Evolutionary conservation across 768 basidiomycete genomes (phyloP), one percentile per base, ranked within the genome.

Genomic region (Flagelloscypha sp.): DNA sequence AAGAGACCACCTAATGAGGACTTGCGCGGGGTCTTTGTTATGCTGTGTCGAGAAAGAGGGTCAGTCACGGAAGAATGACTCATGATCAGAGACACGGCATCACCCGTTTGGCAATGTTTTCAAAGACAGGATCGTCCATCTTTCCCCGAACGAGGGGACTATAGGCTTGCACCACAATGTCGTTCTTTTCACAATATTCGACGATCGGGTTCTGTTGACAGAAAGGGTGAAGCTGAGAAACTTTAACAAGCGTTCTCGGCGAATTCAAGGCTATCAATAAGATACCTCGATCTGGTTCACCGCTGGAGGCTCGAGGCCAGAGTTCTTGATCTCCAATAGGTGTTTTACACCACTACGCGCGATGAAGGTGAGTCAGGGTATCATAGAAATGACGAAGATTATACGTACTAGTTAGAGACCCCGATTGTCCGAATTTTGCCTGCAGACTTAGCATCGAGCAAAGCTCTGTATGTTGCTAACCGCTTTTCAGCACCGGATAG

Each of bases 1-100:
- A 24, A 97, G 61, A 19, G 88, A 92, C 87, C 90, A 95, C 16
- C 93, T 74, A 37, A 95, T 61, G 11, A 95, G 70, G 29, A 94
- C 65, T 49, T 95, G 92, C 12, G 88, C 79, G 4, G 73, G 70
- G 27, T 79, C 73, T 36, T 74, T 72, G 27, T 57, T 55, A 44
- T 76, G 56, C 79, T 86, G 41, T 15, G 13, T 22, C n/a, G 11
- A 17, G 19, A 35, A 5, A 27, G 17, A 8, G 12, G 7, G 24
- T 11, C 22, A 20, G 7, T 21, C 17, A 27, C 29, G 10, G 20
- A 15, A 23, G 9, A 7, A 17, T 16, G n/a, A 38, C 15, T 20
- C 3, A 17, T 9, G 32, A 20, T 15, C n/a, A 29, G n/a, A 35
- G 6, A 30, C 18, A 16, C 18, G 32, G 11, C 27, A 36, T 7